Conservation (phyloP, 768 basidiomycete species). For the Suillus hirtellus region DNA sequence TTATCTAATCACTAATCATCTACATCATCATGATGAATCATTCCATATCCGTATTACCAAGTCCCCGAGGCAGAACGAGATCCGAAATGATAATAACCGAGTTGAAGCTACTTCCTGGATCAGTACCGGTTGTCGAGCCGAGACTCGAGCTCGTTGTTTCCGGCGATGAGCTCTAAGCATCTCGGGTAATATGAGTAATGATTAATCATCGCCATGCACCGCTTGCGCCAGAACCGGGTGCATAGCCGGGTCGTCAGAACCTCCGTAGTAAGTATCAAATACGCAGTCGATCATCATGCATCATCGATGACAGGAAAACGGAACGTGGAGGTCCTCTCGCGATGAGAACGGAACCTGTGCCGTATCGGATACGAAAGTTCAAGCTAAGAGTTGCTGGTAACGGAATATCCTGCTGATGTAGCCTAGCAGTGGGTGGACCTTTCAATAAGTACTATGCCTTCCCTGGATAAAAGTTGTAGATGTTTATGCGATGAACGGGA, state of each 20-base stretch:
- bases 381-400: background rate
- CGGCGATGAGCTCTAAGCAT: background rate
- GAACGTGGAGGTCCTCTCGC: background rate
- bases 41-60: background rate
- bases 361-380: background rate
- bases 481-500: background rate
- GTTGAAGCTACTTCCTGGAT: background rate
- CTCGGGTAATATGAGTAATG: background rate
- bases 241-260: background rate
- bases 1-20: background rate
- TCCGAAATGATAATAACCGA: conserved; percentile 3
- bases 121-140: background rate
- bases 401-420: background rate
- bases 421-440: background rate
- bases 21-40: too few relatives aligned
- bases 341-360: background rate
- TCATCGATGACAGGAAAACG: background rate
- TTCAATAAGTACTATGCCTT: background rate
- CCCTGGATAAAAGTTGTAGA: background rate
- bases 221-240: background rate
- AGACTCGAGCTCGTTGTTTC: background rate
- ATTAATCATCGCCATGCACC: background rate
- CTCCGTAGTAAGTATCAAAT: background rate
- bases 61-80: background rate
- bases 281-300: background rate